phyloP scores from a whole-genome alignment of 495 filamentous ascomycete species.

The Recurvomyces mirabilis region DNA sequence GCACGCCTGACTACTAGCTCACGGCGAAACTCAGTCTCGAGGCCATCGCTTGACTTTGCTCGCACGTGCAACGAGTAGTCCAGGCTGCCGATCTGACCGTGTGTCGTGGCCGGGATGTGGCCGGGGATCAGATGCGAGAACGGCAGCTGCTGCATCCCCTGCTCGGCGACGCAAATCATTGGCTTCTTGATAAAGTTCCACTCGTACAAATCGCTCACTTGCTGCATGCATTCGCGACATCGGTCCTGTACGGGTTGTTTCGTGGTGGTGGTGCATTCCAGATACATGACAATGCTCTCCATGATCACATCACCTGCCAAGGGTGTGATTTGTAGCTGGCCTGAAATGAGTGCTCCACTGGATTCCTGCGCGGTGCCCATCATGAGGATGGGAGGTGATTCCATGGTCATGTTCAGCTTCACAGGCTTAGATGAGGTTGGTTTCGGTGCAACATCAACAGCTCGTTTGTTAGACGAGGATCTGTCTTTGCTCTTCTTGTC shows the following conservation, averaged over 20 bases:
- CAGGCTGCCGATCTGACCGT: slow-evolving; percentile 58
- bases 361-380: slow-evolving; percentile 62
- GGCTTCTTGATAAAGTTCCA: slow-evolving; percentile 70
- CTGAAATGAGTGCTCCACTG: slow-evolving; percentile 78
- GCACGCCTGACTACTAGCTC: slow-evolving; percentile 64
- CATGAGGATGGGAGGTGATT: slow-evolving; percentile 81
- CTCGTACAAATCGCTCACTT: slow-evolving; percentile 56
- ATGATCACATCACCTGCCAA: slow-evolving; percentile 53
- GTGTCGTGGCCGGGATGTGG: slow-evolving; percentile 69
- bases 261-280: slow-evolving; percentile 55
- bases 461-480: slow-evolving; percentile 12
- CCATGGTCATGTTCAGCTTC: slow-evolving; percentile 65
- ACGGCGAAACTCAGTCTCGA: slow-evolving; percentile 53
- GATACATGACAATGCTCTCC: slow-evolving; percentile 54
- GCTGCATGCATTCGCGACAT: slow-evolving; percentile 63
- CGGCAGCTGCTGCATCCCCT: slow-evolving; percentile 60
- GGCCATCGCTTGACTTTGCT: slow-evolving; percentile 48
- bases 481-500: slow-evolving; percentile 16
- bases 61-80: slow-evolving; percentile 70
- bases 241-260: slow-evolving; percentile 68
- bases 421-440: slow-evolving; percentile 30
- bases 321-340: slow-evolving; percentile 45
- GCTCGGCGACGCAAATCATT: slow-evolving; percentile 48
- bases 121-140: slow-evolving; percentile 85
- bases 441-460: neutral